Evolutionary conservation across 352 stramenopile genomes (phyloP), one percentile per base, ranked within the genome.

Genomic region (Blastocystis sp.): DNA sequence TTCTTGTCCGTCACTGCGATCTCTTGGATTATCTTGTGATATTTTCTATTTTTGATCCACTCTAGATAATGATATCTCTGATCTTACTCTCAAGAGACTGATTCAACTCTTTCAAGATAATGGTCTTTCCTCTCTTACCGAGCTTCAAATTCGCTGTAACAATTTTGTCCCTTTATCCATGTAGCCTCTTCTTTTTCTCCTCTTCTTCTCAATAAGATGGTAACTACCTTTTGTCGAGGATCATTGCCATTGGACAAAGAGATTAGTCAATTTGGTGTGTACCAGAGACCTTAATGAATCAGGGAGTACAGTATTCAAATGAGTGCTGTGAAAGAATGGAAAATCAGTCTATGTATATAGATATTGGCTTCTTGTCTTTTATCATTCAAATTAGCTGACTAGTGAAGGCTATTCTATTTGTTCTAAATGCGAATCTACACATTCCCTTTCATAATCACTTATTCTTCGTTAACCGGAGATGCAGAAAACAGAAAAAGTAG

Each of bases 401-500:
- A 46, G 3, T 46, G 9, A 2, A 46, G 2, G 2, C 39, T 9
- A 9, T 46, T 2, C 9, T 46, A 32, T 69, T 69, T 69, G 14
- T 69, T 69, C 19, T 9, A 21, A 21, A 35, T 9, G 3, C 24
- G 59, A 32, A 35, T 69, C 21, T 19, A 37, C 14, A 32, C 14
- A 9, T 69, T 69, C 14, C 14, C 11, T 32, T 46, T 46, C 39
- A 46, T 46, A 46, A 46, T 46, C 39, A 46, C 9, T 9, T 46
- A 9, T 46, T 9, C 39, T 46, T 46, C 39, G 9, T 46, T 46
- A 9, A 46, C 9, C 39, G 2, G 39, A 19, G 27, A 83, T 83
- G 71, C 71, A 83, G 46, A 65, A 67, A 59, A n/a, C 35, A 65
- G 71, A 83, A 66, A 83, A 21, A 43, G 71, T 83, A 9, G 71